Conservation (phyloP, 2,329 filamentous ascomycete species). For the Colletotrichum plurivorum region DNA sequence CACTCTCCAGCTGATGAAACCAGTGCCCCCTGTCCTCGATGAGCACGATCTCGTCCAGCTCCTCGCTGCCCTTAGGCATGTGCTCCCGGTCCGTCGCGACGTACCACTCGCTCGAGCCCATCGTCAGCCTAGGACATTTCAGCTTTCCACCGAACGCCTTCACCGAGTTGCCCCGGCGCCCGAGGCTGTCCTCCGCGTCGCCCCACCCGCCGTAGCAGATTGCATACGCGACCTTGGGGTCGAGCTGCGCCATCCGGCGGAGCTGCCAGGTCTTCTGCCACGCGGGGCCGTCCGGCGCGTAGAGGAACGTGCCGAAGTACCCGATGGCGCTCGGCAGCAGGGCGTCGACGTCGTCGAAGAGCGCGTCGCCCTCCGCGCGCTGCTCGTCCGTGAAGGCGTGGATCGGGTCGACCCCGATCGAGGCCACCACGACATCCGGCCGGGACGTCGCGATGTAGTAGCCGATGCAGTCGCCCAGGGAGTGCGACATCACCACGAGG, state of each 20-base stretch:
- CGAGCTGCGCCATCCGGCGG: constrained; percentile 22
- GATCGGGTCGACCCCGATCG: constrained; percentile 19
- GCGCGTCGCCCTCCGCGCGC: background rate
- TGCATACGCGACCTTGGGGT: constrained; percentile 26
- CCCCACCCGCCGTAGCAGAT: constrained; percentile 29
- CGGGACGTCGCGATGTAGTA: constrained; percentile 20
- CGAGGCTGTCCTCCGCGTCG: constrained; percentile 18
- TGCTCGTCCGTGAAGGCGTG: constrained; percentile 10
- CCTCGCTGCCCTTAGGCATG: constrained; percentile 25
- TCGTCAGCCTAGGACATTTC: constrained; percentile 22
- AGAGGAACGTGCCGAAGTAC: constrained; percentile 1
- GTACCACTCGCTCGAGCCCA: constrained; percentile 21
- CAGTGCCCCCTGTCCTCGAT: constrained; percentile 29
- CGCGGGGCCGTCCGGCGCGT: constrained; percentile 2
- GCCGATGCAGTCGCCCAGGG: constrained; percentile 11
- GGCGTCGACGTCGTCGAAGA: constrained; percentile 9
- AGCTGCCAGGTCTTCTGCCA: constrained; percentile 35
- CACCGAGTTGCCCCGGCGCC: constrained; percentile 23
- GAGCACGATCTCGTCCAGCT: constrained; percentile 27
- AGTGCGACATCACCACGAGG: constrained; percentile 26
- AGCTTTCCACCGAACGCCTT: constrained; percentile 14
- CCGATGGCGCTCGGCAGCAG: background rate
- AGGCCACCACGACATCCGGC: constrained; percentile 16
- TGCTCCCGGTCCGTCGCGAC: constrained; percentile 23
- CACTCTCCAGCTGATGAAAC: constrained; percentile 34